Conservation (phyloP, 176 grass and related monocot genomes). For the Rhipidocladum racemiflorum region DNA sequence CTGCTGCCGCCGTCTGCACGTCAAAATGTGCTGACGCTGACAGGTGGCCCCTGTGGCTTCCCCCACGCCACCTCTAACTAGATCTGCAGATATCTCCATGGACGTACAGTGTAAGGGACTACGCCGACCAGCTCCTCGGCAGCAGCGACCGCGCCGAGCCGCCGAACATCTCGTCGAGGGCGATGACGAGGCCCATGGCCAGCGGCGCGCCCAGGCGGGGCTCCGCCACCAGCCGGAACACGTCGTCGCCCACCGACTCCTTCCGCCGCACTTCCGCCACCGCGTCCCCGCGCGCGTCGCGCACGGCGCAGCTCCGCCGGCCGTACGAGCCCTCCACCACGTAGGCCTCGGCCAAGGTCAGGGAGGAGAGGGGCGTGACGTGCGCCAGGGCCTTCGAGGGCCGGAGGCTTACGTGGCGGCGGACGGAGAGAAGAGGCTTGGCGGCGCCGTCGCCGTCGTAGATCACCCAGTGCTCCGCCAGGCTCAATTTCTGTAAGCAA, state of each 20-base stretch:
- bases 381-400: slow-evolving; percentile 39
- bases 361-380: slow-evolving; percentile 24
- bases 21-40: not conserved
- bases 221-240: slow-evolving; percentile 49
- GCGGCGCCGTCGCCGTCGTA: slow-evolving; percentile 35
- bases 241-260: slow-evolving; percentile 56
- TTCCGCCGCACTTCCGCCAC: slow-evolving; percentile 61
- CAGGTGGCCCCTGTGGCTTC: not conserved
- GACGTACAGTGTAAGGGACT: not conserved
- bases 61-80: not conserved
- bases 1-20: too few relatives aligned
- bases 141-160: slow-evolving; percentile 23
- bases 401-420: slow-evolving; percentile 37
- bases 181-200: slow-evolving; percentile 67
- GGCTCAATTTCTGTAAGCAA: not conserved
- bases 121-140: slow-evolving; percentile 39
- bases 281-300: slow-evolving; percentile 35
- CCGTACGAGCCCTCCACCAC: slow-evolving; percentile 65
- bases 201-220: slow-evolving; percentile 37
- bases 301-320: slow-evolving; percentile 47
- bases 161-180: slow-evolving; percentile 73
- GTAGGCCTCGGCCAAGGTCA: slow-evolving; percentile 3
- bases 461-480: slow-evolving; percentile 50
- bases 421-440: slow-evolving; percentile 49
- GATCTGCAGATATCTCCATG: not conserved